Conservation (phyloP, 139 green algal genomes). For the Protoeuglena noctilucae region DNA sequence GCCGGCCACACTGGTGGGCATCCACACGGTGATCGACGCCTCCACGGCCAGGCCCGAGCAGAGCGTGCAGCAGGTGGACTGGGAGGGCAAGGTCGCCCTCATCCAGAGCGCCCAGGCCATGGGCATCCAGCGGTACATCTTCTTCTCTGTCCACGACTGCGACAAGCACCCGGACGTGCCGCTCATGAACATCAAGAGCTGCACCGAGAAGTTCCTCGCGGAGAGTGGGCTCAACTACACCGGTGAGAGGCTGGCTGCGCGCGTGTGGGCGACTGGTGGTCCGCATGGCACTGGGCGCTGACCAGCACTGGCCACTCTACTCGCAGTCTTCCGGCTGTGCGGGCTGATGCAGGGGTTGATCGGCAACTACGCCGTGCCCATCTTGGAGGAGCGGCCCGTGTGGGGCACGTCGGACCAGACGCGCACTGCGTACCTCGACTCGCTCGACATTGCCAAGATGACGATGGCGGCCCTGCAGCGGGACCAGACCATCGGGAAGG, state of each 20-base stretch:
- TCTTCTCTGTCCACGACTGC: conserved; percentile 94
- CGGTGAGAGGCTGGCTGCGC: conserved; percentile 16
- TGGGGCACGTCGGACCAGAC: conserved; percentile 91
- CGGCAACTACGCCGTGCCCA: conserved; percentile 94
- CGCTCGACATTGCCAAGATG: conserved; percentile 69
- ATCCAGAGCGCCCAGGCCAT: conserved; percentile 94
- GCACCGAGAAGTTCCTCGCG: conserved; percentile 84
- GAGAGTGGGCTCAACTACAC: conserved; percentile 75
- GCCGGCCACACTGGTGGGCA: conserved; percentile 85
- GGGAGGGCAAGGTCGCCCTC: conserved; percentile 91
- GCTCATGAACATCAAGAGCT: conserved; percentile 41
- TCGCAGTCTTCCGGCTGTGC: conserved; percentile 80
- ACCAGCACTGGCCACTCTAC: no score
- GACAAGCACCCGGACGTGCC: conserved; percentile 70
- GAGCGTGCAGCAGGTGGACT: conserved; percentile 76
- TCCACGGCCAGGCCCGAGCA: conserved; percentile 92
- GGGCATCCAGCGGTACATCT: conserved; percentile 92
- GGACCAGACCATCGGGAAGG: conserved; percentile 43
- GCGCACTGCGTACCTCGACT: conserved; percentile 87
- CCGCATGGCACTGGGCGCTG: no score
- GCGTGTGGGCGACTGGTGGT: no score
- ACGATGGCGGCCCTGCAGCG: conserved; percentile 61
- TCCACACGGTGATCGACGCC: conserved; percentile 92
- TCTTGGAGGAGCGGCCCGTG: conserved; percentile 88
- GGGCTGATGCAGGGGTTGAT: conserved; percentile 97